Percentiles rank a stretch among this genome's conserved stretches.
Conservation (phyloP, 129 eudicot genomes). For the Heracleum sosnowskyi region DNA sequence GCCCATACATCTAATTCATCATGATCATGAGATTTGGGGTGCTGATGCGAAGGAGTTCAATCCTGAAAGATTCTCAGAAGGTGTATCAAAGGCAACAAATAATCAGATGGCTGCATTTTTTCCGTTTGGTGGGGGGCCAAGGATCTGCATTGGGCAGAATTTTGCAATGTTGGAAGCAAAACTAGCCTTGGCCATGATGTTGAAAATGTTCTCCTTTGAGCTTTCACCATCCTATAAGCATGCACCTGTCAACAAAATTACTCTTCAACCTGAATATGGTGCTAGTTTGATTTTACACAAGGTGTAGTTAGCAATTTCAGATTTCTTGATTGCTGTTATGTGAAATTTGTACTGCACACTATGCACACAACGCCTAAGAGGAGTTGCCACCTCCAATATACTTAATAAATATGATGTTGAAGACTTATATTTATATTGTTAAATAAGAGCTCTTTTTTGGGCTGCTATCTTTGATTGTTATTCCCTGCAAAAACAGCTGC, state of each 20-base stretch:
- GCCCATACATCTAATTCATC: background rate
- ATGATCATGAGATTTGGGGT: background rate
- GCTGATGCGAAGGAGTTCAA: background rate
- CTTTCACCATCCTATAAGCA: constrained; percentile 2
- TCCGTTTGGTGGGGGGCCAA: background rate
- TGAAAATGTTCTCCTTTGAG: background rate
- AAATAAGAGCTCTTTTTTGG: no score
- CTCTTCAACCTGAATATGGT: background rate
- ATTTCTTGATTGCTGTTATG: no score
- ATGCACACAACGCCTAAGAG: no score
- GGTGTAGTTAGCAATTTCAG: background rate
- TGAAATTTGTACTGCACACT: no score
- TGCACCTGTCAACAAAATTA: background rate
- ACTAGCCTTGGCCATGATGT: background rate
- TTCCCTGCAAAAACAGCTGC: no score
- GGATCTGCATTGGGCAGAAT: constrained; percentile 4
- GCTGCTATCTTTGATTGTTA: no score
- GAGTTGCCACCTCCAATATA: no score
- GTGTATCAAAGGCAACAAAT: background rate
- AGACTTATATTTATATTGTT: no score
- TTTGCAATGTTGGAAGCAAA: background rate
- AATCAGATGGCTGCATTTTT: background rate
- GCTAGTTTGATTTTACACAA: background rate
- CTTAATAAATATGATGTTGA: no score
- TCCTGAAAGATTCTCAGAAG: background rate